Evolutionary conservation across 129 eudicot genomes (phyloP), one percentile per base, ranked within the genome.

Genomic region (Heracleum sosnowskyi): DNA sequence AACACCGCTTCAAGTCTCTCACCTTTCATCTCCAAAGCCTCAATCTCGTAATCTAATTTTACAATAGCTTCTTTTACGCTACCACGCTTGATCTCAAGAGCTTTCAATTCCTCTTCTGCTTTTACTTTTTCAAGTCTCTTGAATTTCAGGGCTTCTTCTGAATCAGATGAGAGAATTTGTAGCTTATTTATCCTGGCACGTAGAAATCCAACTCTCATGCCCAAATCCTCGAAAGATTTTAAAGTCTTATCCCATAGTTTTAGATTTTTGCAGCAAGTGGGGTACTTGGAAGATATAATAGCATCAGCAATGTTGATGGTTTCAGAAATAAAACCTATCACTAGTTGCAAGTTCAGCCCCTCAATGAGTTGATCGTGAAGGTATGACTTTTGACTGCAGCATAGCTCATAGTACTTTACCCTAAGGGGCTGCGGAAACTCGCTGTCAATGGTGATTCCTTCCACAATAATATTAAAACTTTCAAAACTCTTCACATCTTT

Each of bases 231-330:
- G 35, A 90, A 92, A 7, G 88, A 86, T 77, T 85, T 81, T 24
- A 92, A 74, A 13, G 89, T 92, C 60, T 77, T 84, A 42, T 90
- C 91, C 91, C 93, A 92, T 22, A 81, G 66, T 45, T 69, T 85
- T 29, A 92, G 53, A 78, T 84, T 77, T 33, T 87, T 88, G 16
- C 76, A 42, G 2, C 46, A 34, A 4, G 82, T 55, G 33, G 77
- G 35, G 74, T 44, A 71, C 75, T 83, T 81, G 72, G 85, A 84
- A 26, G 88, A 85, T 85, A 83, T 88, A 18, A 90, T 84, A 5
- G 91, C 97, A 60, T 92, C 93, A 11, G 93, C 85, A 9, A 92
- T 87, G 74, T 87, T 86, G 36, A 85, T 75, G 11, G 88, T 88
- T 83, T 92, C 96, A 49, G 83, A 79, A 33, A 90, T 90, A 20